Conservation (phyloP, 202 grass and related monocot species). For the Cymbopogon flexuosus region DNA sequence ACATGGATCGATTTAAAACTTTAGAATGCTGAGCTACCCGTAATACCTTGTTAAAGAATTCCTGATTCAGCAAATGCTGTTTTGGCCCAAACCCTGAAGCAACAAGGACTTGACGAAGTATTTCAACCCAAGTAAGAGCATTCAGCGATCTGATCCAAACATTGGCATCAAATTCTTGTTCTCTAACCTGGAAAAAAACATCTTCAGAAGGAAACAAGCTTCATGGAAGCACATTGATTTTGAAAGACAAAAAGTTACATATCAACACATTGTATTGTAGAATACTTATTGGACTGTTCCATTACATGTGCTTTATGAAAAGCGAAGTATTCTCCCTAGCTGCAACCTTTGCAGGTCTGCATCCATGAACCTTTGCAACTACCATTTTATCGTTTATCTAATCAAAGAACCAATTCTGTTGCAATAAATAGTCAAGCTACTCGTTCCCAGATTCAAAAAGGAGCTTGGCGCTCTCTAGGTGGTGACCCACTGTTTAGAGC, state of each 20-base stretch:
- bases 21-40: neutral
- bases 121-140: slow-evolving; percentile 97
- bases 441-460: neutral
- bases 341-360: neutral
- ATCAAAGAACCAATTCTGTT: neutral
- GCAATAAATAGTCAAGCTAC: neutral
- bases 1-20: slow-evolving; percentile 22
- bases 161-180: slow-evolving; percentile 83
- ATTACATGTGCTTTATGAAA: slow-evolving; percentile 19
- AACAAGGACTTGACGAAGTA: slow-evolving; percentile 87
- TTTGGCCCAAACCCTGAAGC: slow-evolving; percentile 84
- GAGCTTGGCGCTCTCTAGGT: too few species aligned
- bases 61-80: slow-evolving; percentile 53
- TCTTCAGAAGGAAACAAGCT: slow-evolving; percentile 20
- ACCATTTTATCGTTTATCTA: neutral
- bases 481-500: too few species aligned
- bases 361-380: neutral
- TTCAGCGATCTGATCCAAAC: slow-evolving; percentile 73
- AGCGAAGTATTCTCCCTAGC: neutral
- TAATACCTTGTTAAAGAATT: slow-evolving; percentile 76
- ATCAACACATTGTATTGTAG: neutral
- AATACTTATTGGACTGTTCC: neutral
- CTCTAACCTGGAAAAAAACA: slow-evolving; percentile 72
- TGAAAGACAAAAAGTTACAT: neutral
- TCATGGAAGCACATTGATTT: neutral